These are phyloP conservation scores for Tolypocladium guangdongense DNA, from an alignment of 2,329 filamentous ascomycete species.

Conservation along the genomic window DNA sequence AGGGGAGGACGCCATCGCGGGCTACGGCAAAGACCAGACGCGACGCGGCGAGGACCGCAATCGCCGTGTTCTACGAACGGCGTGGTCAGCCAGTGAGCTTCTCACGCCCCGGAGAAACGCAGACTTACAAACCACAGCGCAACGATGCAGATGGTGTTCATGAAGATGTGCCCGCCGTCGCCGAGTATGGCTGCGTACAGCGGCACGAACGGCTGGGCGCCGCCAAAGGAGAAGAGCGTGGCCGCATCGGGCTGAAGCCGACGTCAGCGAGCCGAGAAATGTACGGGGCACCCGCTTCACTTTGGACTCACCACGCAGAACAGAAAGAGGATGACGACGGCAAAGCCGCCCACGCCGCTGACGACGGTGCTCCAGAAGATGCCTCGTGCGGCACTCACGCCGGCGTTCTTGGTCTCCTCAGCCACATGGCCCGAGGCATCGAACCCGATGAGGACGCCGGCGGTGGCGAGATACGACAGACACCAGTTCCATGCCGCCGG, in stretches of 20 bases:
- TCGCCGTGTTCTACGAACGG: constrained; percentile 38
- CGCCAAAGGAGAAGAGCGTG: constrained; percentile 33
- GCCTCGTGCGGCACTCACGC: constrained; percentile 41
- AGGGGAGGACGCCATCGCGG: constrained; percentile 48
- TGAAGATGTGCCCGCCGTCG: constrained; percentile 38
- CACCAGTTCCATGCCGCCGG: constrained; percentile 53
- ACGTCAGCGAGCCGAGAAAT: background rate
- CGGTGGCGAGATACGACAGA: constrained; percentile 48
- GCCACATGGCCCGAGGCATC: constrained; percentile 51
- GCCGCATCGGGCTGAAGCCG: background rate
- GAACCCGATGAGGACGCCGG: constrained; percentile 49
- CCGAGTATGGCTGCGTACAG: constrained; percentile 47
- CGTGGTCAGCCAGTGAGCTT: background rate
- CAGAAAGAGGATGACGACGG: constrained; percentile 45
- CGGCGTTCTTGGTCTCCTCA: constrained; percentile 50
- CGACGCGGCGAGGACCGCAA: constrained; percentile 47
- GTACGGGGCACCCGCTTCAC: background rate
- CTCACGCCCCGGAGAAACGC: background rate
- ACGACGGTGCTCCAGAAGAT: constrained; percentile 51
- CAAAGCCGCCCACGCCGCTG: constrained; percentile 43
- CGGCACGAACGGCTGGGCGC: constrained; percentile 47
- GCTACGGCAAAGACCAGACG: constrained; percentile 53
- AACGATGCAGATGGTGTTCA: background rate
- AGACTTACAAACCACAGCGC: background rate
- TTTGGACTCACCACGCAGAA: constrained; percentile 35